These are phyloP conservation scores for Melampsora americana DNA, from an alignment of 1,284 basidiomycete genomes.

Conservation along the genomic window DNA sequence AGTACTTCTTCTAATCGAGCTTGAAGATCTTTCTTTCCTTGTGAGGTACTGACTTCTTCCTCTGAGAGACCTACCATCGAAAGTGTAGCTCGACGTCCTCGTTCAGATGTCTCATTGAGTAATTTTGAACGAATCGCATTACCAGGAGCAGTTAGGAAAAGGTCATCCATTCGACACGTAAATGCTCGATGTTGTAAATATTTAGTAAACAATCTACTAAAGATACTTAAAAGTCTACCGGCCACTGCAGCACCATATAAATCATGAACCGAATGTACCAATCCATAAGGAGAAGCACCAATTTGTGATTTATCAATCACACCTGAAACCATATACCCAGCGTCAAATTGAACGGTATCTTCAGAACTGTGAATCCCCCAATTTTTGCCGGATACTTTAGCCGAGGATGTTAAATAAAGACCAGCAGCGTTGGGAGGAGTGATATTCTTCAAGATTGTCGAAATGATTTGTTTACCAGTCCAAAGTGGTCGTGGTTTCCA, in stretches of 20 bases:
- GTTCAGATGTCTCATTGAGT: conserved; percentile 66
- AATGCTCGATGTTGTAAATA: conserved; percentile 95
- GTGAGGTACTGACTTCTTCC: conserved; percentile 64
- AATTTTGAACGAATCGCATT: conserved; percentile 70
- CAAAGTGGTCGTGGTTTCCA: conserved; percentile 86
- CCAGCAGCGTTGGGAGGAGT: conserved; percentile 78
- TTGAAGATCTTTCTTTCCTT: conserved; percentile 58
- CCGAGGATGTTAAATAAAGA: conserved; percentile 78
- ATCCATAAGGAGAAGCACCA: conserved; percentile 90
- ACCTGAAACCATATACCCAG: conserved; percentile 88
- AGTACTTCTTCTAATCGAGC: conserved; percentile 80
- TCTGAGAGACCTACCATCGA: conserved; percentile 70
- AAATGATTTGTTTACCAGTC: conserved; percentile 98
- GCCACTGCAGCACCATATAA: conserved; percentile 89
- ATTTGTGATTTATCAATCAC: conserved; percentile 97
- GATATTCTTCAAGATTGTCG: conserved; percentile 85
- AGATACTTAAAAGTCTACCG: conserved; percentile 84
- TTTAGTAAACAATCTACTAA: conserved; percentile 92
- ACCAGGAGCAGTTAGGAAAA: conserved; percentile 79
- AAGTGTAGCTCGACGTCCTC: conserved; percentile 82
- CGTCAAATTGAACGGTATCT: conserved; percentile 82
- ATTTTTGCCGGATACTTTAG: conserved; percentile 74
- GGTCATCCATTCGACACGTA: conserved; percentile 98
- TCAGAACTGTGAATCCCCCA: conserved; percentile 70
- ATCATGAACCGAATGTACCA: conserved; percentile 98